Base-by-base conservation (phyloP, 148 eudicot species). In the Oxyria digyna region DNA sequence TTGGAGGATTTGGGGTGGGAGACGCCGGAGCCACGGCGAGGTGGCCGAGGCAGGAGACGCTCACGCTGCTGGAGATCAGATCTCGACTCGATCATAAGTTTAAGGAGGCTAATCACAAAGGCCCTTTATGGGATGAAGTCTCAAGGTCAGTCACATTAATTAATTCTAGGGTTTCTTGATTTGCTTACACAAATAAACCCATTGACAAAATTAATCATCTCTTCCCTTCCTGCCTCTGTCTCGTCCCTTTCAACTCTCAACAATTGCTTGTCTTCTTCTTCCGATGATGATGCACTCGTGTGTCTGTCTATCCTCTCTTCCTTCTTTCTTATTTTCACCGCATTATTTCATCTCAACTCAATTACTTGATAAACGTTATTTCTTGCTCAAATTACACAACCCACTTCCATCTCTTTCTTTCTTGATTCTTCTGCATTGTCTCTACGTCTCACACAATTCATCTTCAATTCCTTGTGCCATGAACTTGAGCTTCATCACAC, bases 121-220 rank as follows among this genome's bases (percentile, higher is more conserved):
- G 99, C 49, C 99, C 97, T 43, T 81, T 94, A 69, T 94, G 99
- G 99, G 99, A 91, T 83, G 99, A 94, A 81, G 88, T 94, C 74
- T 88, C 97, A 78, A 94, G 99, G 99, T 88, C 78, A 35, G 6
- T 35, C 38, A 35, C 38, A 14, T 63, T 27, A 17, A 6, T 62
- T 31, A 15, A 63, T n/a, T 38, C 42, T 35, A 66, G 42, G 42
- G 33, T 59, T 43, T 42, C 33, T 27, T 55, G 1, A 5, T 18
- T 37, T 68, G 48, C 27, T 59, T 43, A 32, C 13, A 15, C 12
- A 15, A 68, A 23, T 4, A 12, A 31, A 13, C 29, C 17, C 0
- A 62, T n/a, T 49, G 26, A 49, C 55, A 52, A 23, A 52, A 12
- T 14, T 43, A 38, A n/a, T 52, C 14, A 21, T 52, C 13, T 9